phyloP scores from a whole-genome alignment of 306 rosid genomes.

The Lithocarpus polystachyus region DNA sequence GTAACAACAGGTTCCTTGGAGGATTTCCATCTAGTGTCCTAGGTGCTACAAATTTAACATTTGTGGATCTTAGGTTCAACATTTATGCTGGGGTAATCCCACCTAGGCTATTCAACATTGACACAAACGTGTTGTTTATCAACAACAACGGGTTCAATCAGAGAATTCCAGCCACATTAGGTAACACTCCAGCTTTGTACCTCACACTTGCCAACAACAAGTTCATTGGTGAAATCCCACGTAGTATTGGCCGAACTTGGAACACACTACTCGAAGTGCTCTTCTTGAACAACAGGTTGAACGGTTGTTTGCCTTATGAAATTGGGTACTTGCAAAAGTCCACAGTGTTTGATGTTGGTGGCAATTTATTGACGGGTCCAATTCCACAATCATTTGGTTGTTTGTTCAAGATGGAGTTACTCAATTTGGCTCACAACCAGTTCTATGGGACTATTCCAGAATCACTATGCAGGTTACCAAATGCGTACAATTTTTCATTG shows the following conservation, averaged over 20 bases:
- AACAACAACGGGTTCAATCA: constrained; percentile 35
- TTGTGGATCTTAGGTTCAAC: constrained; percentile 37
- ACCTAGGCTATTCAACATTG: constrained; percentile 21
- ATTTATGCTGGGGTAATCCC: constrained; percentile 27
- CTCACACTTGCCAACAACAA: constrained; percentile 36
- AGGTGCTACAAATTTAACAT: constrained; percentile 29
- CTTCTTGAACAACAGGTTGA: constrained; percentile 23
- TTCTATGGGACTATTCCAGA: constrained; percentile 38
- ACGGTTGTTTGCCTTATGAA: constrained; percentile 39
- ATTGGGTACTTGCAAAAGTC: constrained; percentile 26
- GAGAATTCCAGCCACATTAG: constrained; percentile 26
- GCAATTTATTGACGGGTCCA: constrained; percentile 29
- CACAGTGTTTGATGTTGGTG: constrained; percentile 32
- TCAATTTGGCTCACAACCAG: constrained; percentile 32
- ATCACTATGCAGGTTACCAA: constrained; percentile 26
- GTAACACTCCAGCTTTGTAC: constrained; percentile 39
- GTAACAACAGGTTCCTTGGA: constrained; percentile 40
- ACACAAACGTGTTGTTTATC: constrained; percentile 35
- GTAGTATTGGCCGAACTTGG: constrained; percentile 36
- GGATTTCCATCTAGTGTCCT: constrained; percentile 27
- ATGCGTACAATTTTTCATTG: constrained; percentile 24
- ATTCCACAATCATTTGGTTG: constrained; percentile 43
- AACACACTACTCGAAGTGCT: constrained; percentile 25
- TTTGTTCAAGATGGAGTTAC: constrained; percentile 12
- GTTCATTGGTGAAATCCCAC: constrained; percentile 32